These are phyloP conservation scores for Phragmites australis DNA, from an alignment of 176 grass and related monocot genomes.

Conservation along the genomic window DNA sequence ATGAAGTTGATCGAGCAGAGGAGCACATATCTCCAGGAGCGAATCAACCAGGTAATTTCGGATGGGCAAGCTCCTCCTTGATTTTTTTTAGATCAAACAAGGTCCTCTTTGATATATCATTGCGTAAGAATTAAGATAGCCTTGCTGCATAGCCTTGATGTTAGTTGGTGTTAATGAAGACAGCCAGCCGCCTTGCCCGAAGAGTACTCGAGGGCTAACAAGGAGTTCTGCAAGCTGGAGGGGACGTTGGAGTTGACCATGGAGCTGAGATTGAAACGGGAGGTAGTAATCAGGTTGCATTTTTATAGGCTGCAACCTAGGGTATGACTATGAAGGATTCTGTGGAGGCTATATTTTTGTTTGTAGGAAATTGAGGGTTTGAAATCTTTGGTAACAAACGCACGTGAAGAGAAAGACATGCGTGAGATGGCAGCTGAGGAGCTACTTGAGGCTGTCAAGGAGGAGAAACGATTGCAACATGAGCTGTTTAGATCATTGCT, in stretches of 20 bases:
- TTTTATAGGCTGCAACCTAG: background rate
- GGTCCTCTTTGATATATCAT: background rate
- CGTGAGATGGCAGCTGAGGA: constrained; percentile 76
- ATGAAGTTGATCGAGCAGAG: constrained; percentile 74
- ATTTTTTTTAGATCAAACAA: no score
- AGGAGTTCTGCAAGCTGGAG: constrained; percentile 64
- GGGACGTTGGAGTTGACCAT: constrained; percentile 58
- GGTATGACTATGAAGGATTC: background rate
- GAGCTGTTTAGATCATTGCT: constrained; percentile 63
- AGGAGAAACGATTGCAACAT: constrained; percentile 62
- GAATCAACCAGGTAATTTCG: constrained; percentile 81
- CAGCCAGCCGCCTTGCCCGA: constrained; percentile 56
- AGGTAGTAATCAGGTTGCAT: constrained; percentile 29
- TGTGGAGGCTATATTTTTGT: background rate
- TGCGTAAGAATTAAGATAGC: background rate
- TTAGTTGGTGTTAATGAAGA: constrained; percentile 59
- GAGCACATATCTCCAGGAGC: constrained; percentile 57
- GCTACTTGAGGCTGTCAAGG: constrained; percentile 53
- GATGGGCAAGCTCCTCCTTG: background rate
- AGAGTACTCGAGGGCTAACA: constrained; percentile 72
- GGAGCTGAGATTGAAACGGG: constrained; percentile 51
- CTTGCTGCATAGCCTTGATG: constrained; percentile 29
- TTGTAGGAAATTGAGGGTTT: constrained; percentile 71
- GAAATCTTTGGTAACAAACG: constrained; percentile 59
- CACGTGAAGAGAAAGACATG: constrained; percentile 74